Conservation (phyloP, 176 grass and related monocot species). For the Zoysia japonica region DNA sequence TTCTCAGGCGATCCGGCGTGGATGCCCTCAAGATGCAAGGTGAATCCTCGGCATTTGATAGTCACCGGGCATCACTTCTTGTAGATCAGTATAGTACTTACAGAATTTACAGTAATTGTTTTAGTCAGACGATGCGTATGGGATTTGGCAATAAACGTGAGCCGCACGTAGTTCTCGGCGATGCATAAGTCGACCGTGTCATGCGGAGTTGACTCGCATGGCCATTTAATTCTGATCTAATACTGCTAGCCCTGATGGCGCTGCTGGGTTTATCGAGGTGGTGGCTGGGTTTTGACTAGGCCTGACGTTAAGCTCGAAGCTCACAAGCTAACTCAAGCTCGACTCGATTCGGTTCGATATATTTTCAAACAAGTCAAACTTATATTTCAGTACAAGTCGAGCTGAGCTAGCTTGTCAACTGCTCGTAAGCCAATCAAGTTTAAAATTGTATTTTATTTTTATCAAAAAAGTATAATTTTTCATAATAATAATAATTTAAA, state of each 20-base stretch:
- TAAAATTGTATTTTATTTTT: too few relatives aligned
- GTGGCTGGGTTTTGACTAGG: too few relatives aligned
- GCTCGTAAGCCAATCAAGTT: too few relatives aligned
- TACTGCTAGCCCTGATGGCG: neutral
- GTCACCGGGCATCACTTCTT: neutral
- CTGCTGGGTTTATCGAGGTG: constrained; percentile 17
- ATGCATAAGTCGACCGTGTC: neutral
- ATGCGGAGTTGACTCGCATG: neutral
- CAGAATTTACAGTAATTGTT: neutral
- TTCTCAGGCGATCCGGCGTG: neutral
- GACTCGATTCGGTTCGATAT: too few relatives aligned
- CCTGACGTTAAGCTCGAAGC: too few relatives aligned
- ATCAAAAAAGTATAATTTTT: too few relatives aligned
- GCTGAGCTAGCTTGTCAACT: too few relatives aligned
- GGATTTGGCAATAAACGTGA: constrained; percentile 10
- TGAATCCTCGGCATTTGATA: neutral
- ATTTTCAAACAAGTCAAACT: too few relatives aligned
- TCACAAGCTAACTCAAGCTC: too few relatives aligned
- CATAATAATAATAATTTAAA: too few relatives aligned
- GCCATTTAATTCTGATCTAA: neutral
- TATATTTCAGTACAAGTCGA: too few relatives aligned
- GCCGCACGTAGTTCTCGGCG: neutral
- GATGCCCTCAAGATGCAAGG: neutral
- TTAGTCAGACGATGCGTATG: constrained; percentile 32
- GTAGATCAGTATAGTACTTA: neutral